Evolutionary conservation across 2,329 filamentous ascomycete species (phyloP).

Genomic region (Lachnellula cervina): DNA sequence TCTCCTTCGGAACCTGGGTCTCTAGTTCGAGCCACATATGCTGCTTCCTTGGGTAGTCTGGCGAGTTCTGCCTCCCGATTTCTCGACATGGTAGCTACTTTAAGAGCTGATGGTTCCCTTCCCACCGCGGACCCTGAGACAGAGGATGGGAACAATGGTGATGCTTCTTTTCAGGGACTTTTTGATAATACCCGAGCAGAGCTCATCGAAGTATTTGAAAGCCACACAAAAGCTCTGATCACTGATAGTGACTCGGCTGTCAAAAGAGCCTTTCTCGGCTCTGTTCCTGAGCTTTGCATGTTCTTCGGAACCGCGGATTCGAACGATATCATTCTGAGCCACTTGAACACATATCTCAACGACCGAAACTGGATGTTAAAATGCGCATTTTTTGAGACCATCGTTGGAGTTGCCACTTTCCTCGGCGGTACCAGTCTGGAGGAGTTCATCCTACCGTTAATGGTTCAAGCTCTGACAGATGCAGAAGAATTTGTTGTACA

Average conservation of each 20-base stretch:
- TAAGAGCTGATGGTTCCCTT: constrained; percentile 78
- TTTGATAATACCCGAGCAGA: constrained; percentile 86
- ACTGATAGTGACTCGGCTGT: constrained; percentile 84
- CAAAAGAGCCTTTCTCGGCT: constrained; percentile 83
- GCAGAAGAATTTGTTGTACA: constrained; percentile 93
- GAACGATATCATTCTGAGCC: constrained; percentile 92
- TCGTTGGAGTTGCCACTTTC: constrained; percentile 88
- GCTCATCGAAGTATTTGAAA: constrained; percentile 77
- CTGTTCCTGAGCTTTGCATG: constrained; percentile 85
- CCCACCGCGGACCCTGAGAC: constrained; percentile 73
- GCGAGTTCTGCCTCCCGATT: constrained; percentile 82
- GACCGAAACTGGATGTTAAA: constrained; percentile 95
- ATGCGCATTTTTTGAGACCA: constrained; percentile 92
- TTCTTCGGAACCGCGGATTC: constrained; percentile 91
- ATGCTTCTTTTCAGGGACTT: constrained; percentile 71
- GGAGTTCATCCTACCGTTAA: constrained; percentile 90
- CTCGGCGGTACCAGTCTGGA: constrained; percentile 85
- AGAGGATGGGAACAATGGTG: constrained; percentile 63
- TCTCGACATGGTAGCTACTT: constrained; percentile 83
- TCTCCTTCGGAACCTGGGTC: constrained; percentile 54
- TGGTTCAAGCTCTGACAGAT: constrained; percentile 91
- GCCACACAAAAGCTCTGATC: constrained; percentile 82
- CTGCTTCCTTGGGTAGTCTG: constrained; percentile 83
- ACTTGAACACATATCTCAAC: constrained; percentile 95
- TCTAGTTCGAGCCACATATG: constrained; percentile 83